Base-by-base conservation (phyloP, 768 basidiomycete genomes). In the Tubosaeta sp. region DNA sequence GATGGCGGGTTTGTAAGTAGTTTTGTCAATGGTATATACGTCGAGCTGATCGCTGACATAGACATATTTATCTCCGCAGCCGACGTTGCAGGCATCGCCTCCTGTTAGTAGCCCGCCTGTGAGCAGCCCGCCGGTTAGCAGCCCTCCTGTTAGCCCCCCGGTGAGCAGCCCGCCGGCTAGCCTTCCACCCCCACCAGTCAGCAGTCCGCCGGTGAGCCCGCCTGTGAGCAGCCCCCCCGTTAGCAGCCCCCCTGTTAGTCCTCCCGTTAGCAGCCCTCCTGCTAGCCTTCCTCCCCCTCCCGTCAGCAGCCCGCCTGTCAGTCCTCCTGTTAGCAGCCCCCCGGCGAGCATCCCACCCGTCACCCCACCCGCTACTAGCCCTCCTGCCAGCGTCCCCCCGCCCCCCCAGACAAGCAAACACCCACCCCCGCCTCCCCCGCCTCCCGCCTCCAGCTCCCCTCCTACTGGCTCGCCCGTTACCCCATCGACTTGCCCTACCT, bases 1-100 rank as follows among this genome's bases (percentile, higher is more conserved):
- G 43, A 61, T 30, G 60, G 36, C n/a, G 6, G 14, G 0, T 41
- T 40, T 32, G 62, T 63, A 21, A 63, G 62, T 51, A 1, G 2
- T 19, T 11, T 24, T 14, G 3, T 8, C 36, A 4, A 19, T 4
- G 8, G 9, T 4, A 4, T 4, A 12, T 0, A 11, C 19, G 19
- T 19, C 11, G 36, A 21, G 19, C 18, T 38, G 18, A 38, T 19
- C 18, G 7, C n/a, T 14, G 38, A 19, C 0, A 3, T 12, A 40
- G 39, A 24, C 39, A 14, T 27, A n/a, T 34, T n/a, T 31, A 27
- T 7, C 29, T 1, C 27, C 34, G n/a, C 36, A 51, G 19, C 43
- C 36, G 8, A 45, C 25, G 7, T 11, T 21, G 21, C 24, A 18
- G 19, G 38, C 12, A 6, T 39, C 38, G 19, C 9, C 19, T 7